Percentiles rank a stretch among this genome's conserved stretches.
phyloP scores from a whole-genome alignment of 495 filamentous ascomycete species.

The Trichoderma virens region DNA sequence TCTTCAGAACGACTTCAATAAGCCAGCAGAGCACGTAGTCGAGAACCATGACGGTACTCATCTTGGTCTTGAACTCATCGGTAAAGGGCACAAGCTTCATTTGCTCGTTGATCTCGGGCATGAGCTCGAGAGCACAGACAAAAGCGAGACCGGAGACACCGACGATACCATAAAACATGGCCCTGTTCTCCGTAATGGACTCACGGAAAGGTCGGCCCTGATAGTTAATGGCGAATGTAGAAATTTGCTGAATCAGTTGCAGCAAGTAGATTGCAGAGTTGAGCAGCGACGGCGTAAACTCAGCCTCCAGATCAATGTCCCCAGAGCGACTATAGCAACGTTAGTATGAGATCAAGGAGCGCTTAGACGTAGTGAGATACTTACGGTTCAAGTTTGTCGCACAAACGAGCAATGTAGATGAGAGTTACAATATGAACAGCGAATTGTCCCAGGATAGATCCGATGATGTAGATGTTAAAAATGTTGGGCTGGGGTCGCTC shows the following conservation, averaged over 20 bases:
- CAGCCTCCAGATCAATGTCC: slow-evolving; percentile 83
- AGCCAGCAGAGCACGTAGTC: slow-evolving; percentile 86
- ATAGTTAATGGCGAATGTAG: slow-evolving; percentile 99
- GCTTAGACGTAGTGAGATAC: slow-evolving; percentile 24
- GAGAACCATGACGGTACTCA: slow-evolving; percentile 78
- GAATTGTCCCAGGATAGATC: slow-evolving; percentile 94
- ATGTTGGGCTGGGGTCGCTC: slow-evolving; percentile 97
- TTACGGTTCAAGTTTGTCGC: slow-evolving; percentile 74
- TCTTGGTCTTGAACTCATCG: slow-evolving; percentile 76
- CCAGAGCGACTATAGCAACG: slow-evolving; percentile 50
- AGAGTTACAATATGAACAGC: slow-evolving; percentile 91
- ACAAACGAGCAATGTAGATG: slow-evolving; percentile 88
- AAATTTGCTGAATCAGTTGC: slow-evolving; percentile 98
- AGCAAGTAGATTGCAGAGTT: slow-evolving; percentile 97
- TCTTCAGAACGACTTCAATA: slow-evolving; percentile 83
- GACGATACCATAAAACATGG: slow-evolving; percentile 96
- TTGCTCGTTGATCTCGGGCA: slow-evolving; percentile 91
- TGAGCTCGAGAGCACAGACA: slow-evolving; percentile 90
- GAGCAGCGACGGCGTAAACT: slow-evolving; percentile 88
- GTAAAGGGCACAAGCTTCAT: slow-evolving; percentile 91
- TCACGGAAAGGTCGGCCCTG: slow-evolving; percentile 97
- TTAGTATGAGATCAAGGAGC: slow-evolving; percentile 17
- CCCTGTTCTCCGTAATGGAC: slow-evolving; percentile 85
- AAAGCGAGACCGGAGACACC: slow-evolving; percentile 86
- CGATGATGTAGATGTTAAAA: slow-evolving; percentile 98